These are phyloP conservation scores for Rhodosporidiobolus sp. DNA, from an alignment of 768 basidiomycete genomes.

Conservation along the genomic window DNA sequence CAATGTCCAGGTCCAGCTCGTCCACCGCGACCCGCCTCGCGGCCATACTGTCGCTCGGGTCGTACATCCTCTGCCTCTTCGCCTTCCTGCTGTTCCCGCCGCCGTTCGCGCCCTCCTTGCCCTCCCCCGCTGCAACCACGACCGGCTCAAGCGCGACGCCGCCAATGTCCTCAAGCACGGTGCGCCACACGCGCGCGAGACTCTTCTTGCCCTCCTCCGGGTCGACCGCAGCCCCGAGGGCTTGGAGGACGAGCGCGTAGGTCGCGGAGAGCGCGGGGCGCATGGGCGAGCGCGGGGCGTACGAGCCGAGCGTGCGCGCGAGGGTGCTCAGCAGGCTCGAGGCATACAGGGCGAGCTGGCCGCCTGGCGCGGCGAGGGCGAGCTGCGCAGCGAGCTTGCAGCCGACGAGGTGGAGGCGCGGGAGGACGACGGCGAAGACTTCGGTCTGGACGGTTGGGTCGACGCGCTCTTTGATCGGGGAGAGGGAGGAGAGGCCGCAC, in stretches of 20 bases:
- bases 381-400: slow-evolving; percentile 27
- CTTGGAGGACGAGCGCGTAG: slow-evolving; percentile 22
- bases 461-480: slow-evolving; percentile 24
- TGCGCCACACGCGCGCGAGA: slow-evolving; percentile 35
- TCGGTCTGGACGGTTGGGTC: slow-evolving; percentile 17
- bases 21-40: slow-evolving; percentile 10
- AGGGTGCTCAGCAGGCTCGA: slow-evolving; percentile 8
- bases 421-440: background rate
- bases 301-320: slow-evolving; percentile 15
- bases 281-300: slow-evolving; percentile 31
- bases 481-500: slow-evolving; percentile 16
- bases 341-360: slow-evolving; percentile 12
- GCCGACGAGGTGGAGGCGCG: slow-evolving; percentile 26
- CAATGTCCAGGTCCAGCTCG: slow-evolving; percentile 25
- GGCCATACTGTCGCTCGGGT: slow-evolving; percentile 35
- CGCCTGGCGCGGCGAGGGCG: background rate
- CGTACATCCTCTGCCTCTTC: slow-evolving; percentile 34
- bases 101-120: slow-evolving; percentile 6
- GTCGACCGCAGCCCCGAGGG: slow-evolving; percentile 23
- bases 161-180: slow-evolving; percentile 35
- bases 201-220: slow-evolving; percentile 35
- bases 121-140: background rate
- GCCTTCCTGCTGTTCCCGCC: slow-evolving; percentile 19
- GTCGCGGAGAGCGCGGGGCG: slow-evolving; percentile 21
- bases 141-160: slow-evolving; percentile 34